Percentiles rank a stretch among this genome's conserved stretches.
Conservation (phyloP, 2,329 filamentous ascomycete species). For the Meredithiella fracta region DNA sequence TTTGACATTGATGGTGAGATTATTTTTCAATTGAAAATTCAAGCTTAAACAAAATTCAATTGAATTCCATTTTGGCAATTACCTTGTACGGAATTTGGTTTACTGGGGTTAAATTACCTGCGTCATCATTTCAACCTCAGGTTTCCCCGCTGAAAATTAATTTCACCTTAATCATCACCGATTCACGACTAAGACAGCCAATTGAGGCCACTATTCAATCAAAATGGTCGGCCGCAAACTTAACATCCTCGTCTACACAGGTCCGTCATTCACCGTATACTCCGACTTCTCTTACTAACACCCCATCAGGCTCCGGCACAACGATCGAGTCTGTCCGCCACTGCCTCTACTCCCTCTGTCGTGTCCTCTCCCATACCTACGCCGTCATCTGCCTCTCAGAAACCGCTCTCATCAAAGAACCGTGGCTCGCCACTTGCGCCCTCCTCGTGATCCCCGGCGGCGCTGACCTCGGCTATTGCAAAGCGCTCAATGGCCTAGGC, state of each 20-base stretch:
- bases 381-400: slow-evolving; percentile 77
- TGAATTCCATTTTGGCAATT: neutral
- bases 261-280: slow-evolving; percentile 25
- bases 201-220: neutral
- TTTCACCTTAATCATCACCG: neutral
- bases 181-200: neutral
- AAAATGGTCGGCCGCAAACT: slow-evolving; percentile 52
- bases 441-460: slow-evolving; percentile 85
- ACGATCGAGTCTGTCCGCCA: slow-evolving; percentile 81
- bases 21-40: too few species aligned
- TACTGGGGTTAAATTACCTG: neutral
- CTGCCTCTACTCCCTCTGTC: slow-evolving; percentile 70
- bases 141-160: neutral
- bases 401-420: slow-evolving; percentile 68
- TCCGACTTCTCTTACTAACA: slow-evolving; percentile 16
- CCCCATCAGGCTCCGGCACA: slow-evolving; percentile 57
- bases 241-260: slow-evolving; percentile 88
- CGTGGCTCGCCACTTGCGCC: slow-evolving; percentile 75
- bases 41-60: neutral
- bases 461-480: slow-evolving; percentile 84
- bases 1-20: too few species aligned
- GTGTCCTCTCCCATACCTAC: slow-evolving; percentile 77
- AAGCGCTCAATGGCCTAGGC: slow-evolving; percentile 69
- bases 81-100: too few species aligned
- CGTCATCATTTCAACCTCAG: neutral